Base-by-base conservation (phyloP, 768 basidiomycete species). In the Dentipellis sp. region DNA sequence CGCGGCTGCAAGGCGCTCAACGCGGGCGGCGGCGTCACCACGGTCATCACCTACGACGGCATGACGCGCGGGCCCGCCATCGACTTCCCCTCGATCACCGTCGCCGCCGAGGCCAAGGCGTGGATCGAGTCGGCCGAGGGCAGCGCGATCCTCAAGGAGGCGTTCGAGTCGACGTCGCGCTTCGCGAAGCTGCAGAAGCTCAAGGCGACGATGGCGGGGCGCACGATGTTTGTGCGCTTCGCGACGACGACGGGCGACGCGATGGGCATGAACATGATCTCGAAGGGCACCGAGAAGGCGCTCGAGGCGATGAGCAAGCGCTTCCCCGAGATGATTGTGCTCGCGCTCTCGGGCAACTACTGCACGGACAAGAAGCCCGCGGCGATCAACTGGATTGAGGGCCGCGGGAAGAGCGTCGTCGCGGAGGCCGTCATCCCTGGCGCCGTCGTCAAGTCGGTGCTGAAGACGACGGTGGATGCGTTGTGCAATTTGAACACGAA, bases 201-300 rank as follows among this genome's bases (percentile, higher is more conserved):
- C 63, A 95, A 95, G 78, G 85, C 85, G 49, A 90, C 87, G 4
- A 74, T 98, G 69, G 97, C 97, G 6, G 97, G 97, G 5, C 81
- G 97, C 42, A 95, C 93, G 39, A 74, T 99, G 39, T 99, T 85
- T 67, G 84, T 97, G 21, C 82, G 97, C 49, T 97, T 99, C 66
- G 88, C 89, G 57, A 97, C 94, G 12, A 84, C 82, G 54, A 98
- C 97, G 0, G 97, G 94, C 34, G 95, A 98, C 65, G 95, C 97
- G 42, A 99, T 98, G 95, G 97, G 97, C 16, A 99, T 99, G 97
- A 99, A 99, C 77, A 99, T 98, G 97, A 97, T 98, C 66, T 91
- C 88, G 9, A 99, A 99, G 73, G 97, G 94, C 2, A 94, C 93
- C 10, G 97, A 98, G 75, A 90, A 89, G 71, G 94, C 94, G 19